phyloP scores from a whole-genome alignment of 179 eudicot genomes.

The Spinacia oleracea region DNA sequence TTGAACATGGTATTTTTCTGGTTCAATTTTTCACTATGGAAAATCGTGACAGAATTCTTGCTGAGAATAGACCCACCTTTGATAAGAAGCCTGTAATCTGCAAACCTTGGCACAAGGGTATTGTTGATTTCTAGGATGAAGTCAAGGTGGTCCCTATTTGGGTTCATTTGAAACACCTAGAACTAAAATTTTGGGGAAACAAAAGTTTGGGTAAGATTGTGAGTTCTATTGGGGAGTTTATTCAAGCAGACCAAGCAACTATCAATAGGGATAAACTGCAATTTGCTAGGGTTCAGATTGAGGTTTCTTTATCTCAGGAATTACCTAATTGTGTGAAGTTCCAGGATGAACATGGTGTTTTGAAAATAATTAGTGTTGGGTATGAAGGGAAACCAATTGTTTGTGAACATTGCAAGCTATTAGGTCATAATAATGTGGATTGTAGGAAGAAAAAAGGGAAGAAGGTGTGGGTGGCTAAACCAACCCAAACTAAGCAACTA shows the following conservation, averaged over 20 bases:
- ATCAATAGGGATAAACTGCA: not conserved
- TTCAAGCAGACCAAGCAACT: not conserved
- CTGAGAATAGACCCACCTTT: no score
- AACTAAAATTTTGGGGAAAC: not conserved
- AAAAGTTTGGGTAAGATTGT: no score
- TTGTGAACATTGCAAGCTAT: not conserved
- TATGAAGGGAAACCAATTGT: not conserved
- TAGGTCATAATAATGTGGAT: not conserved
- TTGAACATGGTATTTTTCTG: no score
- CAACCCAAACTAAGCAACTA: no score
- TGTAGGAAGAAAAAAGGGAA: not conserved
- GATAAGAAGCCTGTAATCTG: no score
- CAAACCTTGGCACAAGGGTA: no score
- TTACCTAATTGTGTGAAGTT: not conserved
- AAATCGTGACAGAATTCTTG: no score
- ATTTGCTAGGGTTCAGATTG: not conserved
- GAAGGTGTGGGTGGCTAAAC: no score
- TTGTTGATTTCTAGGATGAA: no score
- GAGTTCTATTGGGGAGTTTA: not conserved
- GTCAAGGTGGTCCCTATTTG: not conserved
- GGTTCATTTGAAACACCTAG: not conserved
- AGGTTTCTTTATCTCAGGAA: no score
- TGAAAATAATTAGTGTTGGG: not conserved
- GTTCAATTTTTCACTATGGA: no score
- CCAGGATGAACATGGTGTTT: no score